Conservation (phyloP, 768 basidiomycete genomes). For the Kockovaella imperatae region DNA sequence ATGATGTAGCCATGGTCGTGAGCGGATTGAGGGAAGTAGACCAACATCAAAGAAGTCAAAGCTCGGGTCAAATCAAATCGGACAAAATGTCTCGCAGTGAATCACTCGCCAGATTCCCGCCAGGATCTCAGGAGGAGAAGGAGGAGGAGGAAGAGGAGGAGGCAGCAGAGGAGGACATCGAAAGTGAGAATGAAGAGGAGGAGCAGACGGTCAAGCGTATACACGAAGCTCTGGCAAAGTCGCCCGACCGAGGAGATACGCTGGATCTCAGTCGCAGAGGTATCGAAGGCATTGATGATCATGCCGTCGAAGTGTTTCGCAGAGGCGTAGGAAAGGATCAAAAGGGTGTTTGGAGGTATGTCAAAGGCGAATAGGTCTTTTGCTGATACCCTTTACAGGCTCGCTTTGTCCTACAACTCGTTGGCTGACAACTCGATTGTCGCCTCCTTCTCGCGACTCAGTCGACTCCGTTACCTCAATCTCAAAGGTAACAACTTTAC, state of each 20-base stretch:
- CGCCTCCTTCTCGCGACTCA: conserved; percentile 31
- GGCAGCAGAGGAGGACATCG: neutral
- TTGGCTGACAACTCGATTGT: conserved; percentile 54
- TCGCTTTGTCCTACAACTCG: conserved; percentile 79
- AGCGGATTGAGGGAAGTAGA: conserved; percentile 2
- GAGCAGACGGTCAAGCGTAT: conserved; percentile 18
- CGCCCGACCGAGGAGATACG: conserved; percentile 67
- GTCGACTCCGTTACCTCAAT: conserved; percentile 43
- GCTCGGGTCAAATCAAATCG: no score
- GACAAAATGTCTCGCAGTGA: no score
- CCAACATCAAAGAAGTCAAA: neutral
- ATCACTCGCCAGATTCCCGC: no score
- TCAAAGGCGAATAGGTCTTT: conserved; percentile 3
- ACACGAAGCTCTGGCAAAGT: conserved; percentile 18
- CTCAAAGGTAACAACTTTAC: conserved; percentile 61
- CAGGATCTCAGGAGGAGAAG: no score
- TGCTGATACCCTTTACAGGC: conserved; percentile 48
- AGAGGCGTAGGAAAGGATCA: conserved; percentile 51
- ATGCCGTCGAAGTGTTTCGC: conserved; percentile 70
- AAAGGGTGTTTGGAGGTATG: conserved; percentile 44
- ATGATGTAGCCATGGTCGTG: conserved; percentile 15
- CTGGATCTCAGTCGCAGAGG: conserved; percentile 74
- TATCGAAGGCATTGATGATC: conserved; percentile 65
- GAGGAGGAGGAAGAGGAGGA: no score
- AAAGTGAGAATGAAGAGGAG: neutral